These are phyloP conservation scores for Wickerhamiella spandovensis DNA, from an alignment of 805 yeast genomes.

Conservation along the genomic window DNA sequence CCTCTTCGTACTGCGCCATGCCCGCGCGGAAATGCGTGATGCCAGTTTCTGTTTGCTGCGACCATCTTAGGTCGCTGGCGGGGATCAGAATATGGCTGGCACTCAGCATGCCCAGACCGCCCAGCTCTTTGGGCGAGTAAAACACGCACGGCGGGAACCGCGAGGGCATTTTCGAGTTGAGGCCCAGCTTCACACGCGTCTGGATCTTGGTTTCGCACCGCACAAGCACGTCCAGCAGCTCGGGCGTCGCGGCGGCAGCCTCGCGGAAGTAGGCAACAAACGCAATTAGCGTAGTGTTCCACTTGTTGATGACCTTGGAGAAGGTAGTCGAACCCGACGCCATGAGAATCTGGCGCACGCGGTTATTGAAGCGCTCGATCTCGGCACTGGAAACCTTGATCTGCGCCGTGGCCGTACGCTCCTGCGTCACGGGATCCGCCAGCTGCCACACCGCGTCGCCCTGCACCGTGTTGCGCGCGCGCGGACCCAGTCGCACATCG, in stretches of 20 bases:
- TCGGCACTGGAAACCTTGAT: constrained; percentile 73
- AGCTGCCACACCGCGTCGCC: constrained; percentile 88
- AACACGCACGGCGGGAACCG: constrained; percentile 98
- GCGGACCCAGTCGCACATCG: constrained; percentile 81
- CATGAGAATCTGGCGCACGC: constrained; percentile 83
- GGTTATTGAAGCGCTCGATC: constrained; percentile 63
- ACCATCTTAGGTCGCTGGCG: constrained; percentile 81
- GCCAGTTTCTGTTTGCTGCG: constrained; percentile 87
- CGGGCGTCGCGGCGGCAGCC: constrained; percentile 74
- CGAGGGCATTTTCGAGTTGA: constrained; percentile 96
- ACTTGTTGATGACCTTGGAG: constrained; percentile 82
- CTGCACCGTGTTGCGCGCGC: constrained; percentile 22
- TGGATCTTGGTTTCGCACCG: constrained; percentile 88
- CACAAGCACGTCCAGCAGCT: constrained; percentile 67
- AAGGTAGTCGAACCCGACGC: constrained; percentile 93
- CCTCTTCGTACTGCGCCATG: constrained; percentile 55
- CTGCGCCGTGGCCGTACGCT: constrained; percentile 78
- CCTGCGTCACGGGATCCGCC: constrained; percentile 54
- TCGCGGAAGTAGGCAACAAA: constrained; percentile 85
- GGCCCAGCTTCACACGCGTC: constrained; percentile 84
- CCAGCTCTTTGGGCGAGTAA: constrained; percentile 92
- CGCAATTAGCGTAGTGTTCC: constrained; percentile 88
- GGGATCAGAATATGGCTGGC: constrained; percentile 95
- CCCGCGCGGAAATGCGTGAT: constrained; percentile 91
- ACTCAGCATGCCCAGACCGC: constrained; percentile 95